Base-by-base conservation (phyloP, 73 alveolate species). In the Blepharisma japonicum region DNA sequence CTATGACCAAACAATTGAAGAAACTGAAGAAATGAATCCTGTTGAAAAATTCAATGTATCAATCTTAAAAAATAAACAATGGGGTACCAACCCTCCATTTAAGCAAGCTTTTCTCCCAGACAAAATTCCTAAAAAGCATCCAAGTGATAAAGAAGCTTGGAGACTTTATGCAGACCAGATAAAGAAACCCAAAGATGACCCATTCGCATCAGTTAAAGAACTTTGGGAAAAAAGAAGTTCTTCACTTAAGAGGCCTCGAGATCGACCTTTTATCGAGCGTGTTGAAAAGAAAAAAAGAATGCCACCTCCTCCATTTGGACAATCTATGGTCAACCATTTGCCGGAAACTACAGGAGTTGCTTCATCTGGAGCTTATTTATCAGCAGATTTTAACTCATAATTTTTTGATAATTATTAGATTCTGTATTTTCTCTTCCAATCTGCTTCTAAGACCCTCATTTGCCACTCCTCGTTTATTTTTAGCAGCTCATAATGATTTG, bases 301-400 rank as follows among this genome's bases (percentile, higher is more conserved):
- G 74, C 74, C 74, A 2, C 74, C 74, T 20, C 74, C 74, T 14
- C 74, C 74, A 61, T 61, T 14, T 61, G 74, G 74, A 11, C 23
- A 14, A 14, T 2, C 74, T 25, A 61, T 61, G 74, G 46, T 61
- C 46, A 61, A 61, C 23, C 47, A n/a, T 39, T 0, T 61, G 74
- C 74, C 74, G 3, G 74, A 61, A 61, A n/a, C 5, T 25, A 20
- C 74, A 14, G 74, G 74, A 61, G 4, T 61, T 61, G 74, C 48
- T 5, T 32, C 42, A 32, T 32, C 42, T 32, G 42, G 42, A 3
- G 42, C 42, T 32, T 32, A 32, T 32, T 32, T 32, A 32, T 32
- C 42, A 32, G 42, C 42, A 32, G 42, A 32, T 32, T 32, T 32
- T 32, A 32, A 32, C 42, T 32, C 42, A 32, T 32, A 32, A 32